Conservation (phyloP, 768 basidiomycete genomes). For the Boletus rubescentipes region DNA sequence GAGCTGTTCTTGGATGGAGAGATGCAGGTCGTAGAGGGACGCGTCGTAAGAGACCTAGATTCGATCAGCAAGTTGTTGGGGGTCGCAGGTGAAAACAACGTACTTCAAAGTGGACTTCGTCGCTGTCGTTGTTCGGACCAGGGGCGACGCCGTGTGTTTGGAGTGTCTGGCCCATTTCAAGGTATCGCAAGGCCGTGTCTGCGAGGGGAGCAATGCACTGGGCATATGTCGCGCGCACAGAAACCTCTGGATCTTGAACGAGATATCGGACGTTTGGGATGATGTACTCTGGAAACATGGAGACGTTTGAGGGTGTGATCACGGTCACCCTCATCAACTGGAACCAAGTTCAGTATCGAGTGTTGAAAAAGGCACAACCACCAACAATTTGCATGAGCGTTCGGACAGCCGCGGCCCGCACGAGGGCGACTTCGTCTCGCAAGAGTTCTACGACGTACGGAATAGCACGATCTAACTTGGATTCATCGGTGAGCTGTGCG, state of each 20-base stretch:
- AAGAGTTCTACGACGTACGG: constrained; percentile 90
- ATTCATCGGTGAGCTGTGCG: constrained; percentile 87
- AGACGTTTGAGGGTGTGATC: constrained; percentile 58
- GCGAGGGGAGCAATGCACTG: constrained; percentile 84
- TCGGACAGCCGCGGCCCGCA: constrained; percentile 76
- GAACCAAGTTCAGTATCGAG: constrained; percentile 28
- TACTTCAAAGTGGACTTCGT: constrained; percentile 81
- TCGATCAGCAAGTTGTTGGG: not conserved
- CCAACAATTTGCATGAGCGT: constrained; percentile 83
- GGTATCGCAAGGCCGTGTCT: constrained; percentile 80
- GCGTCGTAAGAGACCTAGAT: constrained; percentile 86
- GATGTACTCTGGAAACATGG: constrained; percentile 94
- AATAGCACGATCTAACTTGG: constrained; percentile 89
- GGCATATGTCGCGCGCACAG: constrained; percentile 79
- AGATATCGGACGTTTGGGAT: constrained; percentile 87
- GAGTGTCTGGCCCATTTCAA: constrained; percentile 92
- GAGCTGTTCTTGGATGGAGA: constrained; percentile 83
- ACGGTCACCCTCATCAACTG: constrained; percentile 64
- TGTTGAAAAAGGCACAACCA: constrained; percentile 8
- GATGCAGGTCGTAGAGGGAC: constrained; percentile 81
- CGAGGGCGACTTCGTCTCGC: constrained; percentile 80
- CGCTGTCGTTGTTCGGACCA: constrained; percentile 45
- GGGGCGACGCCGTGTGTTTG: constrained; percentile 74
- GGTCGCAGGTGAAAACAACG: constrained; percentile 4
- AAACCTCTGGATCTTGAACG: constrained; percentile 79